Evolutionary conservation across 1,139 yeast genomes (phyloP).

Genomic region (Geotrichum fermentans): DNA sequence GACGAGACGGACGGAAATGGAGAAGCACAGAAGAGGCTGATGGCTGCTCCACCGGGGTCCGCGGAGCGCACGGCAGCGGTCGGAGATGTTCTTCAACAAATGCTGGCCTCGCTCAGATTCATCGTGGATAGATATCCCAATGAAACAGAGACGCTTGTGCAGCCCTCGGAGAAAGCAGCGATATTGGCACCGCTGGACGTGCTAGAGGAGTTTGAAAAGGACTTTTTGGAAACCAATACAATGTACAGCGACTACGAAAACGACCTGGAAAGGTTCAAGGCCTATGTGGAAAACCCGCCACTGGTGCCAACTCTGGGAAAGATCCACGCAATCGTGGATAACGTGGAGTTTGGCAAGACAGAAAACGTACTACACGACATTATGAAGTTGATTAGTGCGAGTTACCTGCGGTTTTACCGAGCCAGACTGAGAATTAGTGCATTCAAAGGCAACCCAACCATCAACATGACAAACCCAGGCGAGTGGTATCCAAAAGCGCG

Average conservation of each 20-base stretch:
- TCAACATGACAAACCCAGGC: conserved; percentile 46
- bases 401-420: conserved; percentile 17
- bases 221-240: conserved; percentile 8
- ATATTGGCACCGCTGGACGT: conserved; percentile 2
- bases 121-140: conserved; percentile 1
- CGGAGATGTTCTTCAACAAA: neutral
- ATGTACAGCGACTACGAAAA: conserved; percentile 17
- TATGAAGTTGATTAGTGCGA: conserved; percentile 6
- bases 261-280: conserved; percentile 8
- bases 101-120: conserved; percentile 3
- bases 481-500: conserved; percentile 90
- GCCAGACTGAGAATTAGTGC: conserved; percentile 15
- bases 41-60: conserved; percentile 3
- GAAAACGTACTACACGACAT: neutral
- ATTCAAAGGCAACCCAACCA: conserved; percentile 7
- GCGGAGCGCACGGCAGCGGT: conserved; percentile 2
- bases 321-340: conserved; percentile 17
- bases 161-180: neutral
- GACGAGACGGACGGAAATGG: neutral
- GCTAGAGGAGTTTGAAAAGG: conserved; percentile 12
- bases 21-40: neutral
- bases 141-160: conserved; percentile 6
- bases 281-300: conserved; percentile 20
- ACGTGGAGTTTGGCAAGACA: conserved; percentile 7
- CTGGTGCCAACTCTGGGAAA: conserved; percentile 18